phyloP scores from a whole-genome alignment of 495 filamentous ascomycete species.

The Amorphotheca resinae region DNA sequence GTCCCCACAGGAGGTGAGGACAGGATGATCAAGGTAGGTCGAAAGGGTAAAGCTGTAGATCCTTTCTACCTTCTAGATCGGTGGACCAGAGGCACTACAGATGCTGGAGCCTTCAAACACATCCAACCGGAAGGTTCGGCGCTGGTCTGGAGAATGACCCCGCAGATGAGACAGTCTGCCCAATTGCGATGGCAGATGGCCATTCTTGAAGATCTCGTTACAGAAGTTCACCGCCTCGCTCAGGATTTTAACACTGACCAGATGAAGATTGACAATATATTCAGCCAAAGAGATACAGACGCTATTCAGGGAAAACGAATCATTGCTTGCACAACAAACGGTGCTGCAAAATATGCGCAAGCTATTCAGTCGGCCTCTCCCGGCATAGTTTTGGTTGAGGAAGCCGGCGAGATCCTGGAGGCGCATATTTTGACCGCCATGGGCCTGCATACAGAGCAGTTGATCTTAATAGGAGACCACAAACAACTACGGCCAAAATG shows the following conservation, averaged over 20 bases:
- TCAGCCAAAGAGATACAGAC: conserved; percentile 31
- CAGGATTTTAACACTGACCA: conserved; percentile 32
- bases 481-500: conserved; percentile 53
- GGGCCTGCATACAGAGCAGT: conserved; percentile 44
- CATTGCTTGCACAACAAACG: conserved; percentile 67
- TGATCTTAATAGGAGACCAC: conserved; percentile 69
- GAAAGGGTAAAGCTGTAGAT: conserved; percentile 31
- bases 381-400: conserved; percentile 55
- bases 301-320: conserved; percentile 45
- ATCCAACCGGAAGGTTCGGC: conserved; percentile 17
- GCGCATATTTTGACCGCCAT: conserved; percentile 57
- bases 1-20: conserved; percentile 27
- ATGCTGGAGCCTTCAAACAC: conserved; percentile 31
- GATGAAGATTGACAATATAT: conserved; percentile 26
- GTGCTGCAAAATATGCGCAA: conserved; percentile 48
- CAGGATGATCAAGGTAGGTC: conserved; percentile 36
- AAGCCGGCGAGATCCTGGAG: conserved; percentile 72
- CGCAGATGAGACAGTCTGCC: conserved; percentile 23
- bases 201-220: conserved; percentile 37
- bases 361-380: conserved; percentile 38
- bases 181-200: conserved; percentile 34
- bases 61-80: conserved; percentile 40
- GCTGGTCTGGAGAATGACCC: conserved; percentile 42
- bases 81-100: conserved; percentile 38
- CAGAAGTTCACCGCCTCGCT: conserved; percentile 25